A percentile compares a stretch with the other conserved stretches of the same genome.
Evolutionary conservation across 1,139 yeast species (phyloP).

Genomic region (Meyerozyma elateridarum): DNA sequence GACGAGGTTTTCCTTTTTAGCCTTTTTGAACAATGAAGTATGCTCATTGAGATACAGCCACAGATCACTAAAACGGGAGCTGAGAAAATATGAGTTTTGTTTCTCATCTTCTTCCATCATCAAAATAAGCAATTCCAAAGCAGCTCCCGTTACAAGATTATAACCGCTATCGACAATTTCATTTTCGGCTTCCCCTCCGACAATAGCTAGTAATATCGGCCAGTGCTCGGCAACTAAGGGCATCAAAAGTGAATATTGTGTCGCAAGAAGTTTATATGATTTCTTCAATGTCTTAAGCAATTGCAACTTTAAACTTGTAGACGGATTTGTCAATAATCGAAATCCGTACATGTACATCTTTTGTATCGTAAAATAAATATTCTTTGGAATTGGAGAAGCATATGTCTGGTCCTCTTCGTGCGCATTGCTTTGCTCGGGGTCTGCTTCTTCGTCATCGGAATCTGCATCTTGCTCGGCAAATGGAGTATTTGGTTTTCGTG

Average conservation of each 20-base stretch:
- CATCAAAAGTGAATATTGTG: constrained; percentile 52
- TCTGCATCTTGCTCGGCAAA: constrained; percentile 28
- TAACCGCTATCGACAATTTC: constrained; percentile 20
- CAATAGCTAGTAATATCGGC: constrained; percentile 41
- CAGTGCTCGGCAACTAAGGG: constrained; percentile 71
- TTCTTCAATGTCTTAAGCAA: constrained; percentile 48
- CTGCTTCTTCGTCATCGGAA: constrained; percentile 42
- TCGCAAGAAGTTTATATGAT: constrained; percentile 58
- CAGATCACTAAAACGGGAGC: constrained; percentile 32
- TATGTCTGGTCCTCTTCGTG: constrained; percentile 36
- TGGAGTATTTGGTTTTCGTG: constrained; percentile 27
- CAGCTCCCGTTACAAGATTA: constrained; percentile 8
- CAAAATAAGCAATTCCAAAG: constrained; percentile 22
- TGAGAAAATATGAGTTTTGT: constrained; percentile 27
- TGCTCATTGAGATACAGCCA: constrained; percentile 27
- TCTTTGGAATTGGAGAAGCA: constrained; percentile 60
- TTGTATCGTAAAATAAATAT: constrained; percentile 53
- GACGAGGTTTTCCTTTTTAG: constrained; percentile 1
- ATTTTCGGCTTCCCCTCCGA: constrained; percentile 25
- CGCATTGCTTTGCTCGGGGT: constrained; percentile 19
- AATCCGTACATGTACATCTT: constrained; percentile 68
- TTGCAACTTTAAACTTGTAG: constrained; percentile 50
- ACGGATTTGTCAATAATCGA: constrained; percentile 64
- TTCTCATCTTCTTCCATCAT: constrained; percentile 27
- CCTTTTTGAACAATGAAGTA: constrained; percentile 11